These are phyloP conservation scores for Diplosphaera chodatii DNA, from an alignment of 139 green algal genomes.

Conservation along the genomic window DNA sequence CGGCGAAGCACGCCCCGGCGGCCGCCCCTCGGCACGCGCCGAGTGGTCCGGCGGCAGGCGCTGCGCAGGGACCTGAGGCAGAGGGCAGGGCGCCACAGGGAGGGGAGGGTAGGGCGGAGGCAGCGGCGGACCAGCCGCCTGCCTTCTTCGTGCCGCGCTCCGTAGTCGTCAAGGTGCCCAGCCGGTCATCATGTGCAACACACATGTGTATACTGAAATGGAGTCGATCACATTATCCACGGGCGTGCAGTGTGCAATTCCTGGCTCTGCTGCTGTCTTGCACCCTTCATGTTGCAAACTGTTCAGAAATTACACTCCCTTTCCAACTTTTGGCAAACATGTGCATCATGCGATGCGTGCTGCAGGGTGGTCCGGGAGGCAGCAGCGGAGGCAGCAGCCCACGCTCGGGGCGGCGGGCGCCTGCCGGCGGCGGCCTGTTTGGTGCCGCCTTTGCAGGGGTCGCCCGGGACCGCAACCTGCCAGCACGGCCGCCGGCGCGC, in stretches of 20 bases:
- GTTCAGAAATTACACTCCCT: no score
- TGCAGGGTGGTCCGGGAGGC: not conserved
- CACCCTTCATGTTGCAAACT: no score
- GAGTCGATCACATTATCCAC: no score
- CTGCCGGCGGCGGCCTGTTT: not conserved
- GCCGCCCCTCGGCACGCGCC: no score
- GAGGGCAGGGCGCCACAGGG: not conserved
- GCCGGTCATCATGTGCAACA: no score
- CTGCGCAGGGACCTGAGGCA: not conserved
- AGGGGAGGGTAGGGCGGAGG: not conserved
- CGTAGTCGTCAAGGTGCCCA: not conserved
- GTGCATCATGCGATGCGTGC: not conserved
- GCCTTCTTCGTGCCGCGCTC: not conserved
- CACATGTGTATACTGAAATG: no score
- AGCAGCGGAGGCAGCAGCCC: not conserved
- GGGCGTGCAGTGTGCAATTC: no score
- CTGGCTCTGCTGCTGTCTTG: no score
- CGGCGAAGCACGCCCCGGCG: not conserved
- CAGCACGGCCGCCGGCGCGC: no score
- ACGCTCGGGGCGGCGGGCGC: no score
- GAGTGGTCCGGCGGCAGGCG: not conserved
- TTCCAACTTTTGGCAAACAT: no score
- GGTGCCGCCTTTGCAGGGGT: not conserved
- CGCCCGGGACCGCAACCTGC: not conserved
- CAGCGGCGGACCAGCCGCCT: not conserved